phyloP scores from a whole-genome alignment of 2,329 filamentous ascomycete species.

The Tolypocladium ovalisporum region DNA sequence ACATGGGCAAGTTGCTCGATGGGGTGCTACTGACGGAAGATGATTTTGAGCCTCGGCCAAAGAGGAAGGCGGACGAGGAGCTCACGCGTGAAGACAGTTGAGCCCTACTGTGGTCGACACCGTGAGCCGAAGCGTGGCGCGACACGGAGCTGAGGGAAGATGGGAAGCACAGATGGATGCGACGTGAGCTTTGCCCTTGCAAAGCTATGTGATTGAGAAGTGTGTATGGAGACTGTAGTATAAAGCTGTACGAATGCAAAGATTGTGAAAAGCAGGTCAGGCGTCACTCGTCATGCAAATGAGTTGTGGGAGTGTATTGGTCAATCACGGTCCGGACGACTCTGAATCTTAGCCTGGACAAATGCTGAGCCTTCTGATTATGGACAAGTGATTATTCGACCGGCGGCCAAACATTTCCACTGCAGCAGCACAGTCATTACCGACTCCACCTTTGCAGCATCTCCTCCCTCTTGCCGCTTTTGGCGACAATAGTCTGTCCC shows the following conservation, averaged over 20 bases:
- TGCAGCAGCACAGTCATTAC: not conserved
- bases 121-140: not conserved
- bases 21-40: constrained; percentile 12
- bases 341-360: too few relatives aligned
- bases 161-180: not conserved
- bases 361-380: too few relatives aligned
- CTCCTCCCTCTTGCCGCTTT: constrained; percentile 37
- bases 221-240: too few relatives aligned
- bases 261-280: too few relatives aligned
- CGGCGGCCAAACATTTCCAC: too few relatives aligned
- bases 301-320: too few relatives aligned
- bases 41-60: constrained; percentile 9
- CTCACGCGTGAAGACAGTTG: not conserved
- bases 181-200: too few relatives aligned
- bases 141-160: not conserved
- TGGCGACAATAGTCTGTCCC: constrained; percentile 21
- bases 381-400: too few relatives aligned
- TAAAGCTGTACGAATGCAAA: too few relatives aligned
- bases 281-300: too few relatives aligned
- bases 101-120: not conserved
- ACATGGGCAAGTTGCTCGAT: constrained; percentile 26
- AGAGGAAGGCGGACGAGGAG: not conserved
- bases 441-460: constrained; percentile 26
- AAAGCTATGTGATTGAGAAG: too few relatives aligned
- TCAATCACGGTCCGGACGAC: too few relatives aligned